phyloP scores from a whole-genome alignment of 2,329 filamentous ascomycete genomes.

The Botrytis sinoallii region DNA sequence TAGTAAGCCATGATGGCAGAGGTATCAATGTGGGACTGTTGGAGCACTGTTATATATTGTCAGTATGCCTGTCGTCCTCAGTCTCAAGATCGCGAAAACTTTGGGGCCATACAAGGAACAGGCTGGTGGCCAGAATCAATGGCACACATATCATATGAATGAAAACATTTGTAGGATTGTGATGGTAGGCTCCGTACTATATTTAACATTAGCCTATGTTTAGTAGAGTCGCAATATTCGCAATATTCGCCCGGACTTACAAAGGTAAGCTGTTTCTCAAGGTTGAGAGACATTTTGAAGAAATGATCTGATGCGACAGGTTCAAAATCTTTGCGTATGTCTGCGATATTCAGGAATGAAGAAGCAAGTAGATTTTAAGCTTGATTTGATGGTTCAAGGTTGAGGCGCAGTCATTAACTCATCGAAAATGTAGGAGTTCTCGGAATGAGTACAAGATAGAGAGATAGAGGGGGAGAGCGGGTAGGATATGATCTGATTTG shows the following conservation, averaged over 20 bases:
- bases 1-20: conserved; percentile 63
- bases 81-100: neutral
- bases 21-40: conserved; percentile 62
- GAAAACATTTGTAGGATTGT: conserved; percentile 70
- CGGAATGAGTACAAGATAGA: neutral
- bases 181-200: conserved; percentile 82
- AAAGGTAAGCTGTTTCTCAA: conserved; percentile 79
- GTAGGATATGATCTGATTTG: neutral
- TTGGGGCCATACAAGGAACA: conserved; percentile 58
- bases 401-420: conserved; percentile 9
- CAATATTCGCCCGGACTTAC: conserved; percentile 51
- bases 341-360: neutral
- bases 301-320: neutral
- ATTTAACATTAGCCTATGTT: conserved; percentile 23
- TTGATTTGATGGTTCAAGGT: neutral
- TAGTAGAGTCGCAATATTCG: neutral
- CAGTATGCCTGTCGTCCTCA: conserved; percentile 22
- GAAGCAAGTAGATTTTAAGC: neutral
- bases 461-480: neutral
- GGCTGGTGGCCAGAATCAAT: conserved; percentile 66
- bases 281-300: conserved; percentile 61
- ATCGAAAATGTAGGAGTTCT: neutral
- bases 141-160: conserved; percentile 82
- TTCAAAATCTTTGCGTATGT: neutral
- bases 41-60: conserved; percentile 47